Base-by-base conservation (phyloP, 202 grass and related monocot species). In the Digitaria exilis region DNA sequence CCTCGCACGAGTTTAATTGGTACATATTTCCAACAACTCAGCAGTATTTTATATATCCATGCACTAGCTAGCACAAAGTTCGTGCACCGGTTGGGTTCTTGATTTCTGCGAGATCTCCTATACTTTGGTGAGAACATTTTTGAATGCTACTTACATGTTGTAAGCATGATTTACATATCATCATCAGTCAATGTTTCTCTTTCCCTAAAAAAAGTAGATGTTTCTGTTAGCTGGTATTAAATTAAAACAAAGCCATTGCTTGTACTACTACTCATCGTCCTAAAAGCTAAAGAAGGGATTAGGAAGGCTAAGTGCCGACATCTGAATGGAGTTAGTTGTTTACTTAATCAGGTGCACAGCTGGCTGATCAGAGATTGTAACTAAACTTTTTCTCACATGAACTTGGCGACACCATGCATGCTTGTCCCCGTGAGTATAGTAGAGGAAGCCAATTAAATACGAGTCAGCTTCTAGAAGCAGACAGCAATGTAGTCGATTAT, bases 381-480 rank as follows among this genome's bases (percentile, higher is more conserved):
- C 37, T 16, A 21, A 85, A 45, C 37, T 2, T 45, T 45, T 48
- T 29, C 16, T 24, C 76, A 58, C 56, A 70, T 34, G 61, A 70
- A 64, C 50, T 52, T 16, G 37, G 15, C 12, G 10, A 21, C 21
- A 10, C 55, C 58, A 31, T 59, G 22, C 55, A 14, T 59, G 1
- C 19, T 0, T 22, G 25, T 73, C 55, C 22, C n/a, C 49, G 21
- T 57, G 48, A 39, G 6, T 39, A n/a, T n/a, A 83, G 78, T 75
- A 69, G 45, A 81, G 21, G 71, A 31, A 10, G 17, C 26, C 31
- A 32, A 72, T 14, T 10, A 58, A 69, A 12, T 11, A 75, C 19
- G 56, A 63, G 57, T 73, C 72, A 86, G 67, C 78, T 89, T 78
- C 83, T 78, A 78, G 83, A 89, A 78, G 41, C 26, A 29, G 7